A percentile compares a stretch with the other conserved stretches of the same genome.
Conservation (phyloP, 2,329 filamentous ascomycete genomes). For the Dichotomopilus funicola region DNA sequence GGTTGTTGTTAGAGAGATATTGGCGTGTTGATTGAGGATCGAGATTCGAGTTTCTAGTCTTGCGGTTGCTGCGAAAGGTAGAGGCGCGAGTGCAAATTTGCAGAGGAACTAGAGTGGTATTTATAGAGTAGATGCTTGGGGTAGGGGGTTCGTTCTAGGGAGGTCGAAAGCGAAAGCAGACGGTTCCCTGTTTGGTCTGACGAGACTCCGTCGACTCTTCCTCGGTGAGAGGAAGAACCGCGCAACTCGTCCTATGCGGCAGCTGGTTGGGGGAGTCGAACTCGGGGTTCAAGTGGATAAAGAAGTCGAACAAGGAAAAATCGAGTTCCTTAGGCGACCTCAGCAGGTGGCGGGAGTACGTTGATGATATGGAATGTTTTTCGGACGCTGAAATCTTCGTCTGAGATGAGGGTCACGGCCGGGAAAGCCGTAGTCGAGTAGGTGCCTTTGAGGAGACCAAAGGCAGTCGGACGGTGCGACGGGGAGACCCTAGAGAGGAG, state of each 20-base stretch:
- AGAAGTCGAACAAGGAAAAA: constrained; percentile 44
- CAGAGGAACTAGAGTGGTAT: constrained; percentile 9
- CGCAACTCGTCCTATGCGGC: constrained; percentile 99
- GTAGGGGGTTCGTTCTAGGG: constrained; percentile 61
- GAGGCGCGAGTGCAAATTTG: background rate
- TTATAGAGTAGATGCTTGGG: constrained; percentile 21
- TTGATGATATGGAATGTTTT: constrained; percentile 62
- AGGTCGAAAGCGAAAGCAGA: constrained; percentile 90
- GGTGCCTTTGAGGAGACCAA: constrained; percentile 63
- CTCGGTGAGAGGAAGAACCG: constrained; percentile 99
- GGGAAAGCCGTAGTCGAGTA: constrained; percentile 52
- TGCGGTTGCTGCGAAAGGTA: background rate
- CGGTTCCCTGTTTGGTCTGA: constrained; percentile 83
- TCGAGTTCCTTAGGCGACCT: constrained; percentile 44
- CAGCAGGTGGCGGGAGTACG: constrained; percentile 53
- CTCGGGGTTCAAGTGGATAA: constrained; percentile 39
- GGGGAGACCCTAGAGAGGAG: constrained; percentile 3
- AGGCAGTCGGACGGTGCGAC: constrained; percentile 40
- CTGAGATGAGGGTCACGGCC: constrained; percentile 57
- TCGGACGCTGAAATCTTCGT: constrained; percentile 64
- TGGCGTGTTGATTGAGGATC: constrained; percentile 3
- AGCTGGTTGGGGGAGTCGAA: constrained; percentile 70
- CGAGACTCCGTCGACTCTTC: constrained; percentile 99
- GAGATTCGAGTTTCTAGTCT: background rate
- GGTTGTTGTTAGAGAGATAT: no score